These are phyloP conservation scores for Mycosphaerella sp. DNA, from an alignment of 2,329 filamentous ascomycete genomes.

Conservation along the genomic window DNA sequence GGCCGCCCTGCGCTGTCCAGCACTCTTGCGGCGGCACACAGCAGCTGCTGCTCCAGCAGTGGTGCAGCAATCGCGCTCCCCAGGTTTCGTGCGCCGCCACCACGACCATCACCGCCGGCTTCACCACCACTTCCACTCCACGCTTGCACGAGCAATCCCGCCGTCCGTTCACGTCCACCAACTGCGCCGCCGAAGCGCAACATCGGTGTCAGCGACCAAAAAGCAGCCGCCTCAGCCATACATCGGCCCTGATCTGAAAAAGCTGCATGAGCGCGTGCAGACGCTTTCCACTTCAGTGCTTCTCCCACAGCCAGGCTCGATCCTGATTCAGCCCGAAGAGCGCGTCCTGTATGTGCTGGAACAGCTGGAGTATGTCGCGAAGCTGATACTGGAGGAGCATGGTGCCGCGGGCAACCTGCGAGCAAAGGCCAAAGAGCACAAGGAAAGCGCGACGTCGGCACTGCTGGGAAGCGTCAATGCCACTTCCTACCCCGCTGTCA, in stretches of 20 bases:
- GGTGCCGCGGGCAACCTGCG: constrained; percentile 1
- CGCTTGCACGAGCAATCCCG: neutral
- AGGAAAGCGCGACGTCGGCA: constrained; percentile 47
- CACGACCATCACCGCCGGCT: too few species aligned
- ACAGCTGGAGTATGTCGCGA: constrained; percentile 28
- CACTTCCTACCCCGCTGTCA: constrained; percentile 30
- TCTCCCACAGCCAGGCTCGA: constrained; percentile 20
- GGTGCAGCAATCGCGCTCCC: neutral
- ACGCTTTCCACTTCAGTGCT: constrained; percentile 27
- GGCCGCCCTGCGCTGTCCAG: neutral
- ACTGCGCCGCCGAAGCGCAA: constrained; percentile 1
- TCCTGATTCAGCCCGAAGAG: constrained; percentile 27
- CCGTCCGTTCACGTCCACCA: constrained; percentile 9
- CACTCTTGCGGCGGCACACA: neutral
- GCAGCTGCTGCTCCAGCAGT: neutral
- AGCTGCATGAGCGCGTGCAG: constrained; percentile 26
- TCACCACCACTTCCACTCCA: neutral
- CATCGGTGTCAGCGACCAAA: neutral
- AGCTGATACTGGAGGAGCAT: constrained; percentile 24
- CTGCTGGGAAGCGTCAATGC: constrained; percentile 46
- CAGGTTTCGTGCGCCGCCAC: neutral
- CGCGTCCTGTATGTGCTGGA: constrained; percentile 32
- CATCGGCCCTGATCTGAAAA: constrained; percentile 13
- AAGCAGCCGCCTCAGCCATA: constrained; percentile 7
- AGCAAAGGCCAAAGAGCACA: constrained; percentile 6